These are phyloP conservation scores for Cercospora nicotianae DNA, from an alignment of 2,329 filamentous ascomycete genomes.

Conservation along the genomic window DNA sequence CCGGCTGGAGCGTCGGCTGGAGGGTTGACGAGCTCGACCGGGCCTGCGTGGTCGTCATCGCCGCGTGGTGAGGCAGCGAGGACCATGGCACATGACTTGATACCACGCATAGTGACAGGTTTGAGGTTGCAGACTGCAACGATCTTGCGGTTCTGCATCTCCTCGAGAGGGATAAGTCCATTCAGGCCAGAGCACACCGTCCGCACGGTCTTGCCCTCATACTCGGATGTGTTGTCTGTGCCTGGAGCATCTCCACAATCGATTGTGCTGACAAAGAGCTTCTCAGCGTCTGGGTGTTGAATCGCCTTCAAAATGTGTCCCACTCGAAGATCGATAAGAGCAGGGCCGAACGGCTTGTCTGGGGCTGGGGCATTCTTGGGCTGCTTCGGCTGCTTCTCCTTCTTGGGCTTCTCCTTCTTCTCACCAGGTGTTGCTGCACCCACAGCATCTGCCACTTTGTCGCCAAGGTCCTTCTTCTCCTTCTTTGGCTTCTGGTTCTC, in stretches of 20 bases:
- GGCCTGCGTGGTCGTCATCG: constrained; percentile 80
- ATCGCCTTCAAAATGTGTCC: constrained; percentile 96
- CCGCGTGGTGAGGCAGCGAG: constrained; percentile 89
- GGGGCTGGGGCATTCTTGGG: constrained; percentile 60
- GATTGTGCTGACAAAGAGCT: constrained; percentile 91
- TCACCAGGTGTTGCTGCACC: constrained; percentile 47
- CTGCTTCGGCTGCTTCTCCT: constrained; percentile 79
- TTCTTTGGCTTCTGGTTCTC: constrained; percentile 40
- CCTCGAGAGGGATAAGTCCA: constrained; percentile 84
- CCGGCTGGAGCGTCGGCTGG: constrained; percentile 77
- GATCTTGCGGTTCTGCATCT: constrained; percentile 96
- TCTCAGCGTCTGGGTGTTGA: constrained; percentile 95
- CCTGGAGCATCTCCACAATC: constrained; percentile 86
- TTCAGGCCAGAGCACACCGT: constrained; percentile 97
- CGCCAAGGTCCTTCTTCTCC: constrained; percentile 49
- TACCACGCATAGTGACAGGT: constrained; percentile 97
- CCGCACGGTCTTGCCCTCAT: constrained; percentile 85
- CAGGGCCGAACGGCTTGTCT: constrained; percentile 75
- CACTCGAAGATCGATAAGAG: constrained; percentile 89
- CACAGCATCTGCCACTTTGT: constrained; percentile 51
- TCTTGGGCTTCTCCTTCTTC: constrained; percentile 74
- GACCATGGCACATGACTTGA: constrained; percentile 83
- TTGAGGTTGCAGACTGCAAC: constrained; percentile 97
- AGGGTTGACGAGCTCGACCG: constrained; percentile 87
- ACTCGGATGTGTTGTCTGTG: constrained; percentile 84